Conservation (phyloP, 805 yeast genomes). For the Yarrowia keelungensis region DNA sequence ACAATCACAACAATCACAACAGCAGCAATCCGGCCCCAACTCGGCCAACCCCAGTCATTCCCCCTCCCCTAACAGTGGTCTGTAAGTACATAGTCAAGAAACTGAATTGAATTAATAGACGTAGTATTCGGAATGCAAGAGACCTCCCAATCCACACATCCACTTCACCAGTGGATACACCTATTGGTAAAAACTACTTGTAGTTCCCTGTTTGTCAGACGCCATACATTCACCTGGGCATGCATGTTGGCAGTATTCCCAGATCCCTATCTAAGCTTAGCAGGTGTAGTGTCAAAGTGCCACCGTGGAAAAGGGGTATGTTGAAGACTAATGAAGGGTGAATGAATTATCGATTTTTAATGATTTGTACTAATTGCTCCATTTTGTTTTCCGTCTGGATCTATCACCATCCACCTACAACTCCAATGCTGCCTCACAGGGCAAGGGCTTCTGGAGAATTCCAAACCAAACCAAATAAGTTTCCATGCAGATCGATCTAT, state of each 20-base stretch:
- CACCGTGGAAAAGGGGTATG: background rate
- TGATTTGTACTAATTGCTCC: too few species aligned
- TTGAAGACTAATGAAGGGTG: too few species aligned
- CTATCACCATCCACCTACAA: background rate
- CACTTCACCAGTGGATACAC: too few species aligned
- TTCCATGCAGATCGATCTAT: conserved; percentile 31
- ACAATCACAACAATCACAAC: conserved; percentile 4
- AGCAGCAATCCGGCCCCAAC: conserved; percentile 13
- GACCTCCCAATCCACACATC: too few species aligned
- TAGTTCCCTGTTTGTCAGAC: too few species aligned
- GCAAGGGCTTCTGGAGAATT: conserved; percentile 38
- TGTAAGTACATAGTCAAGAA: conserved; percentile 23
- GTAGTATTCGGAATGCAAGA: too few species aligned
- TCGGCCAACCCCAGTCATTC: conserved; percentile 25
- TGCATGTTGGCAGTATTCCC: conserved; percentile 4
- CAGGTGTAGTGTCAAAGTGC: background rate
- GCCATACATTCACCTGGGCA: background rate
- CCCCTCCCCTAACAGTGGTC: conserved; percentile 24
- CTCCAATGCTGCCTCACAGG: conserved; percentile 13
- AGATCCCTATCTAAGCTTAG: conserved; percentile 1
- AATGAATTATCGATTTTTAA: too few species aligned
- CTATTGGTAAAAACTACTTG: too few species aligned
- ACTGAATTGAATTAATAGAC: background rate
- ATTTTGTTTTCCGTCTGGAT: background rate
- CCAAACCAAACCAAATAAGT: conserved; percentile 34